These are phyloP conservation scores for Phallus indusiatus DNA, from an alignment of 768 basidiomycete genomes.

Conservation along the genomic window DNA sequence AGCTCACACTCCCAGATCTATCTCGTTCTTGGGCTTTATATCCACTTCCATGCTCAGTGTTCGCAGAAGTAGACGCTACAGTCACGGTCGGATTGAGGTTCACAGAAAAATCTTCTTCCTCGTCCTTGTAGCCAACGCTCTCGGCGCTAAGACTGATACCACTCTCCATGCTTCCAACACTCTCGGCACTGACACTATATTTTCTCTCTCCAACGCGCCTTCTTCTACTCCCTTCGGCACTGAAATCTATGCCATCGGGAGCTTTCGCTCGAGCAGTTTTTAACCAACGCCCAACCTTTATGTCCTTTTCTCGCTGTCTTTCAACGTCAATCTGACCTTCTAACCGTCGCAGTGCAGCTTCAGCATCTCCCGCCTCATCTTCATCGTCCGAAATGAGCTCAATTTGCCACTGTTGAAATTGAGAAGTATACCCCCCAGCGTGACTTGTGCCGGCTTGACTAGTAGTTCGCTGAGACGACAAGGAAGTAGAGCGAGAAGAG, in stretches of 20 bases:
- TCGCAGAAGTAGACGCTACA: background rate
- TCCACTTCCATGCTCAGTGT: too few species aligned
- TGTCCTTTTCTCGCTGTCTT: slow-evolving; percentile 57
- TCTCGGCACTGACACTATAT: background rate
- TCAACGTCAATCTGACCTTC: slow-evolving; percentile 80
- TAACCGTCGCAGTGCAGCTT: slow-evolving; percentile 67
- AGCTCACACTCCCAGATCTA: slow-evolving; percentile 2
- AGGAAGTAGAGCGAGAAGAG: slow-evolving; percentile 13
- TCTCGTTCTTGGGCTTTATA: background rate
- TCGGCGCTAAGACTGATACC: background rate
- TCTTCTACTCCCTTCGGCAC: background rate
- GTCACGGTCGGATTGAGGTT: background rate
- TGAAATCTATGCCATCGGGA: background rate
- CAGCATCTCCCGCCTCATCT: slow-evolving; percentile 63
- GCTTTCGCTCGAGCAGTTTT: slow-evolving; percentile 39
- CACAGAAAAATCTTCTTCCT: slow-evolving; percentile 1
- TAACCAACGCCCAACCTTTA: slow-evolving; percentile 79
- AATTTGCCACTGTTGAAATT: slow-evolving; percentile 72
- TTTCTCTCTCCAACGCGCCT: slow-evolving; percentile 10
- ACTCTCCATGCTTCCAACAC: slow-evolving; percentile 3
- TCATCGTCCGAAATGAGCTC: slow-evolving; percentile 65
- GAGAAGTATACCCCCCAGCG: slow-evolving; percentile 3
- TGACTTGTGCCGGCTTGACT: background rate
- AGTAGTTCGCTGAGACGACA: slow-evolving; percentile 16
- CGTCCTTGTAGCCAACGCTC: background rate